Percentiles rank a stretch among this genome's conserved stretches.
Evolutionary conservation across 345 rosid species (phyloP).

Genomic region (Lepidium sativum): DNA sequence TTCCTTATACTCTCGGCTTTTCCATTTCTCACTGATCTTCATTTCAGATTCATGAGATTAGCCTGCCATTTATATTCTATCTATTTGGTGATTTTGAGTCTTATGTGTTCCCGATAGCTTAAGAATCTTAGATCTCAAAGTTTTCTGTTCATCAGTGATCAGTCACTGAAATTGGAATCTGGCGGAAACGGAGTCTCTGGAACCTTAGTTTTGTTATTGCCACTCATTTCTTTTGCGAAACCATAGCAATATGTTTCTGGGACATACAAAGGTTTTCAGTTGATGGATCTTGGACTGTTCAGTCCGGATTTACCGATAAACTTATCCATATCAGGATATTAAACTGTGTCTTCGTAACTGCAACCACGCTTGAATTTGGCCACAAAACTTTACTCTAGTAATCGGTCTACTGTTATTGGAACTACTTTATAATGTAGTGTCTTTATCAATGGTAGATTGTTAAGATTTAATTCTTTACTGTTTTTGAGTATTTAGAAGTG

Average conservation of each 20-base stretch:
- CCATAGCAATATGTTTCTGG: background rate
- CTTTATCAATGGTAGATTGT: background rate
- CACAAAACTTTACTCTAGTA: background rate
- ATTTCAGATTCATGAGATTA: background rate
- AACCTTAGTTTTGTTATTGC: background rate
- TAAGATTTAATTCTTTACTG: background rate
- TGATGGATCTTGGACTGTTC: background rate
- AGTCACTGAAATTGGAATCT: background rate
- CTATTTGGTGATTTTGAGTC: background rate
- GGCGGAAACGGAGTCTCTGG: background rate
- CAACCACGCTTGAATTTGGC: background rate
- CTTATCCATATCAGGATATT: background rate
- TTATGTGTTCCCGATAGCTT: background rate
- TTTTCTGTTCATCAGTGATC: background rate
- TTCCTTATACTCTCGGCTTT: background rate
- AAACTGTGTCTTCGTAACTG: background rate
- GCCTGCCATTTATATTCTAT: background rate
- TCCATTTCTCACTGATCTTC: background rate
- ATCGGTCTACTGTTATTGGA: background rate
- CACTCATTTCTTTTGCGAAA: background rate
- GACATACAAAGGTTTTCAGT: background rate
- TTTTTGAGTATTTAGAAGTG: too few species aligned
- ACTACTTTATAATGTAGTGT: background rate
- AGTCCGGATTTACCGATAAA: background rate
- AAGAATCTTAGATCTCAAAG: constrained; percentile 1